Conservation (phyloP, 225 moss, liverwort and hornwort genomes). For the Straminergon stramineum region DNA sequence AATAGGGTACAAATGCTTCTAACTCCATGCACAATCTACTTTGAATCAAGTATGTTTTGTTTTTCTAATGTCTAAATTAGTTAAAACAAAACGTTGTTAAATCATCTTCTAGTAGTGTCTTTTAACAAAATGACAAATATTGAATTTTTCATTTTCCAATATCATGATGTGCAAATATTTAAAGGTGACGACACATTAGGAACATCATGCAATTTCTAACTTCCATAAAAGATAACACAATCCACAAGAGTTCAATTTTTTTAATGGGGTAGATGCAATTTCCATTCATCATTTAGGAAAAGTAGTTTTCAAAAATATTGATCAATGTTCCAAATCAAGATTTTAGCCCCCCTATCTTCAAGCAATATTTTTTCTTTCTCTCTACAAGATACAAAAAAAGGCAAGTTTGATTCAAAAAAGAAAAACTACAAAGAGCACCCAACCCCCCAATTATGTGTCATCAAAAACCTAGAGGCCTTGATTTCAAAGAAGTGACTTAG, state of each 20-base stretch:
- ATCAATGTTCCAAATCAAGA: background rate
- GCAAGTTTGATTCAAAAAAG: background rate
- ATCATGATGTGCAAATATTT: background rate
- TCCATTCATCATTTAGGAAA: background rate
- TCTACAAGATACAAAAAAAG: accelerated
- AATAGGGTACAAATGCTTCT: background rate
- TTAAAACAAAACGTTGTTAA: background rate
- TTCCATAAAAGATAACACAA: background rate
- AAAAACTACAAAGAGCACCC: background rate
- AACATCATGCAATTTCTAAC: background rate
- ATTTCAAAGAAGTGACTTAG: no score
- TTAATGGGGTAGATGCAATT: background rate
- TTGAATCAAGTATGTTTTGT: background rate
- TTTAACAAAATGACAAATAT: no score
- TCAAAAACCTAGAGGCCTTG: no score
- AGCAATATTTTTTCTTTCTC: background rate
- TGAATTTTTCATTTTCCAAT: background rate
- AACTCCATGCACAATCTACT: background rate
- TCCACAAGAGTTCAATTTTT: background rate
- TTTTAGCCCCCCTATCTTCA: background rate
- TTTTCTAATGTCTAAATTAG: background rate
- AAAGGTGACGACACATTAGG: background rate
- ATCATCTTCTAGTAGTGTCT: background rate
- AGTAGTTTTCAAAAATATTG: background rate
- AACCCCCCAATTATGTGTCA: no score